Conservation (phyloP, 2,329 filamentous ascomycete genomes). For the Chaetoscypha palmicola region DNA sequence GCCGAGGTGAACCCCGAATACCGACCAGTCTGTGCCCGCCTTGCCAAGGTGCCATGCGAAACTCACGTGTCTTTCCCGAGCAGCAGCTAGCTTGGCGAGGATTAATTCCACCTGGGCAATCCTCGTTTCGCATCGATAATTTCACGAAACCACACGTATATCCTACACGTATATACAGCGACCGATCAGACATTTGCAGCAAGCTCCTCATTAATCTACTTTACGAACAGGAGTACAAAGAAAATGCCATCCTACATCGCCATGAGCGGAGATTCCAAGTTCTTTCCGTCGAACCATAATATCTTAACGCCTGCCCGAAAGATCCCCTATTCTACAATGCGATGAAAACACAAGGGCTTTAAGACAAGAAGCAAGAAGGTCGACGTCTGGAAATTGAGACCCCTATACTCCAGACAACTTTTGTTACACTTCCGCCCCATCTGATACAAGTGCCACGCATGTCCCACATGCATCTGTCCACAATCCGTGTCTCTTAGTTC, state of each 20-base stretch:
- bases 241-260: slow-evolving; percentile 6
- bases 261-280: slow-evolving; percentile 19
- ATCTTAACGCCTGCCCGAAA: slow-evolving; percentile 17
- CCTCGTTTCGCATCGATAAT: too few relatives aligned
- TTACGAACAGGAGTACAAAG: slow-evolving; percentile 9
- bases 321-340: slow-evolving; percentile 25
- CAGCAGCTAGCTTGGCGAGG: too few relatives aligned
- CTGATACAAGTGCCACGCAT: slow-evolving; percentile 13
- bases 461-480: too few relatives aligned
- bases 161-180: too few relatives aligned
- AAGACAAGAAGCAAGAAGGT: slow-evolving; percentile 23
- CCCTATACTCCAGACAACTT: slow-evolving; percentile 14
- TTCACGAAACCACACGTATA: not conserved
- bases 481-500: too few relatives aligned
- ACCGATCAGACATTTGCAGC: not conserved
- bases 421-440: too few relatives aligned
- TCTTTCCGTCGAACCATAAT: slow-evolving; percentile 9
- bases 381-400: slow-evolving; percentile 10
- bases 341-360: slow-evolving; percentile 15
- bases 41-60: too few relatives aligned
- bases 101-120: too few relatives aligned
- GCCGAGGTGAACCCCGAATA: not conserved
- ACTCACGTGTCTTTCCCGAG: too few relatives aligned
- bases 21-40: too few relatives aligned
- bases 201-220: slow-evolving; percentile 10